These are phyloP conservation scores for Plasmodium sp. DNA, from an alignment of 169 alveolate species.

Conservation along the genomic window DNA sequence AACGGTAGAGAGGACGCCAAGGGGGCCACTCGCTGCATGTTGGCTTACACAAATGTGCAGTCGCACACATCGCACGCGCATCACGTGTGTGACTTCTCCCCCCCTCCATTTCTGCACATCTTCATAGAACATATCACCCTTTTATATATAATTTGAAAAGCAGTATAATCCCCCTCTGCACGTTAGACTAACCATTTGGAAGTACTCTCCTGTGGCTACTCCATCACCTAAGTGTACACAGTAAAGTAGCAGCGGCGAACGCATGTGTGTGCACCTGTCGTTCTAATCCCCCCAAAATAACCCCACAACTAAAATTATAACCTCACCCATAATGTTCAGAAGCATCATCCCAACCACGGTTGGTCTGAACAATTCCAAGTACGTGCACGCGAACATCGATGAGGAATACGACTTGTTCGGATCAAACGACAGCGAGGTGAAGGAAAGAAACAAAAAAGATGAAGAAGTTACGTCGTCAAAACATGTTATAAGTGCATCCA, in stretches of 20 bases:
- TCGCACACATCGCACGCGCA: not conserved
- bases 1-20: not conserved
- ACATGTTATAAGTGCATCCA: conserved; percentile 7
- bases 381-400: conserved; percentile 68
- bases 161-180: not conserved
- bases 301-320: not conserved
- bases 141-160: not conserved
- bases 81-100: not conserved
- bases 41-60: not conserved
- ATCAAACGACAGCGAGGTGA: not conserved
- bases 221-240: not conserved
- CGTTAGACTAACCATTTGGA: not conserved
- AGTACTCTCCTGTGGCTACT: not conserved
- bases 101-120: not conserved
- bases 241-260: not conserved
- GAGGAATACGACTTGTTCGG: conserved; percentile 15
- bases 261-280: not conserved
- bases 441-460: not conserved
- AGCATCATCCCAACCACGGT: conserved; percentile 68
- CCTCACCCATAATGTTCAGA: conserved; percentile 30
- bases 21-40: not conserved
- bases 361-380: conserved; percentile 57
- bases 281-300: not conserved
- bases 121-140: not conserved
- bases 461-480: not conserved